Percentiles rank a stretch among this genome's conserved stretches.
phyloP scores from a whole-genome alignment of 345 rosid genomes.

The Eucalyptus shirleyi region DNA sequence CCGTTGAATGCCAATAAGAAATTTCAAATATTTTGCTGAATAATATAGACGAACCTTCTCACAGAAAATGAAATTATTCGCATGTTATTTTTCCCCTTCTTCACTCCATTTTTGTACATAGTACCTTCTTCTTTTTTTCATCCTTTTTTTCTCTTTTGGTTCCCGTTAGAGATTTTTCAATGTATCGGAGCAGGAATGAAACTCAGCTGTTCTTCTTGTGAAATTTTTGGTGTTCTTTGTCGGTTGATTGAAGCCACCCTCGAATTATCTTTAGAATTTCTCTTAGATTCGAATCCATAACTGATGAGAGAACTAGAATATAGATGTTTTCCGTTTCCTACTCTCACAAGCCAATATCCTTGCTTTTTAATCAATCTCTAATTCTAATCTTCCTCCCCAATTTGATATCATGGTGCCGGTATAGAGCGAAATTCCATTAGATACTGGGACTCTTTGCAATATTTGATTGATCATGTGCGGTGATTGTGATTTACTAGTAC shows the following conservation, averaged over 20 bases:
- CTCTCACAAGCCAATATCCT: fast-evolving
- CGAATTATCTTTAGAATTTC: no score
- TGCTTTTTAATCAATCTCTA: no score
- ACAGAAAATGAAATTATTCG: not conserved
- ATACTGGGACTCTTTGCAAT: fast-evolving
- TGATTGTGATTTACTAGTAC: not conserved
- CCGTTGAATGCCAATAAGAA: not conserved
- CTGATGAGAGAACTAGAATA: no score
- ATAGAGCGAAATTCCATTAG: no score
- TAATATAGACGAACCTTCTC: not conserved
- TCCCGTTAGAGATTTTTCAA: not conserved
- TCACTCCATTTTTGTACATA: not conserved
- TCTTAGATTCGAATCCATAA: no score
- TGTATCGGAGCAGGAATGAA: not conserved
- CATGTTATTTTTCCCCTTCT: not conserved
- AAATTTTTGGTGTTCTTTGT: not conserved
- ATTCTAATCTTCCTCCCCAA: no score
- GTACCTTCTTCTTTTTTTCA: not conserved
- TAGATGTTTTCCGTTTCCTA: no score
- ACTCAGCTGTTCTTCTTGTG: not conserved
- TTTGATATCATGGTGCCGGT: fast-evolving
- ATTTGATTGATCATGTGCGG: no score
- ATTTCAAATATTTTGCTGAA: not conserved
- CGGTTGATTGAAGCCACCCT: not conserved
- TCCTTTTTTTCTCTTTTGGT: not conserved